Evolutionary conservation across 139 green algal genomes (phyloP).

Genomic region (Chlorella sp.): DNA sequence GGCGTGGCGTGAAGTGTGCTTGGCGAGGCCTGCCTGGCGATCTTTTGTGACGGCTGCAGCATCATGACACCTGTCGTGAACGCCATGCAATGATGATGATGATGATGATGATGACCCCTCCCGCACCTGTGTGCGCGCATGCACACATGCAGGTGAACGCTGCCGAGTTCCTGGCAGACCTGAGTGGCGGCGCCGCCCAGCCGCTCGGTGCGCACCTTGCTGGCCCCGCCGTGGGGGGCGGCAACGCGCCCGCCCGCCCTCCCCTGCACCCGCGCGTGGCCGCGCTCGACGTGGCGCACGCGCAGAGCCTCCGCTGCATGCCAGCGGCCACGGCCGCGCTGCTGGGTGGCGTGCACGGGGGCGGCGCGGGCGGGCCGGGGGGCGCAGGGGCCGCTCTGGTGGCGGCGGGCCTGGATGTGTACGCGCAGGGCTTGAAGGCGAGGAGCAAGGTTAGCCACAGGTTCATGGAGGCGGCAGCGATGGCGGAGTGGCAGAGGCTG

Average conservation of each 20-base stretch:
- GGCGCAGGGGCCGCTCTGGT: neutral
- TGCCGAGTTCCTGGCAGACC: neutral
- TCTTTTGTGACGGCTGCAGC: too few species aligned
- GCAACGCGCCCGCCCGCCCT: constrained; percentile 3
- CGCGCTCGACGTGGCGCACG: constrained; percentile 10
- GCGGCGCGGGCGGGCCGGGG: too few species aligned
- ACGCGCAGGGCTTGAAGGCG: neutral
- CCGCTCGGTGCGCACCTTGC: neutral
- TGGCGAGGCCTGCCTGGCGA: too few species aligned
- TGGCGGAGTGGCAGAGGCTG: constrained; percentile 31
- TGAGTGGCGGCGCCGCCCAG: neutral
- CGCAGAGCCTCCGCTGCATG: neutral
- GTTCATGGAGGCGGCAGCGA: constrained; percentile 16
- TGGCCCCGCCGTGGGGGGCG: neutral
- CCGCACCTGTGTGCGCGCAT: too few species aligned
- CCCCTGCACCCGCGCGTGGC: constrained; percentile 25
- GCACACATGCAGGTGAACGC: neutral
- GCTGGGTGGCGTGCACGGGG: neutral
- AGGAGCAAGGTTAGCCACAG: neutral
- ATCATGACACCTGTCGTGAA: too few species aligned
- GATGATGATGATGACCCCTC: too few species aligned
- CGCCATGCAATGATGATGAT: too few species aligned
- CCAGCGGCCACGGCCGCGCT: neutral
- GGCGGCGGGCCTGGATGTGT: neutral
- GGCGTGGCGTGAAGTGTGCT: too few species aligned